phyloP scores from a whole-genome alignment of 257 asterid species.

The Echites panduratus region DNA sequence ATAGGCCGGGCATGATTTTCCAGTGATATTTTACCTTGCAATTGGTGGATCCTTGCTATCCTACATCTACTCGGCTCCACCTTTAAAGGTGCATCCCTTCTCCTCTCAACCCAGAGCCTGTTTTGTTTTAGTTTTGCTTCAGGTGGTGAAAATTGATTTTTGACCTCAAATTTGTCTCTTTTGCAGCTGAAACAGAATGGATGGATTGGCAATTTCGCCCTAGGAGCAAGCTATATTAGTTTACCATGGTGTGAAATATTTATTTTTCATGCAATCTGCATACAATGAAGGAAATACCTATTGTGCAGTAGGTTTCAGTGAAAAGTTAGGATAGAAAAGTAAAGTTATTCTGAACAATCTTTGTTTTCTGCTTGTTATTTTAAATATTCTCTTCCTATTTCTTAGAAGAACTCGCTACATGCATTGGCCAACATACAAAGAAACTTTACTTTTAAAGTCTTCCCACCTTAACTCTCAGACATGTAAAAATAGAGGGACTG shows the following conservation, averaged over 20 bases:
- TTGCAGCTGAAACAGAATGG: conserved; percentile 97
- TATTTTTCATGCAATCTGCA: conserved; percentile 11
- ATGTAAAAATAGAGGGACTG: not conserved
- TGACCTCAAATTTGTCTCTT: not conserved
- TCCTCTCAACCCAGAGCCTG: conserved; percentile 14
- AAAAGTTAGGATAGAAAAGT: not conserved
- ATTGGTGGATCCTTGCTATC: conserved; percentile 92
- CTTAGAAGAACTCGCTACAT: too few relatives aligned
- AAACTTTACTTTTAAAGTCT: not conserved
- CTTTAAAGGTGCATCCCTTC: conserved; percentile 58
- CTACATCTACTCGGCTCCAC: conserved; percentile 97
- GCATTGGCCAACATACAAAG: not conserved
- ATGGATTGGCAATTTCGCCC: conserved; percentile 96
- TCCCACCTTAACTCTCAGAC: conserved; percentile 1
- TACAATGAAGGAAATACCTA: not conserved
- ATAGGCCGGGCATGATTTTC: conserved; percentile 89
- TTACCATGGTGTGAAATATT: conserved; percentile 70
- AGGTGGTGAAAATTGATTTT: not conserved
- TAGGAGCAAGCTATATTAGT: conserved; percentile 95
- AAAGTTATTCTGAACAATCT: not conserved
- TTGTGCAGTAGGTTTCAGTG: not conserved
- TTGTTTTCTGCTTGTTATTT: not conserved
- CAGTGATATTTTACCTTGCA: conserved; percentile 84
- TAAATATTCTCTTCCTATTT: too few relatives aligned
- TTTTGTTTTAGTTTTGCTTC: not conserved